Conservation (phyloP, 441 rosid genomes). For the Pelargonium citronellum region DNA sequence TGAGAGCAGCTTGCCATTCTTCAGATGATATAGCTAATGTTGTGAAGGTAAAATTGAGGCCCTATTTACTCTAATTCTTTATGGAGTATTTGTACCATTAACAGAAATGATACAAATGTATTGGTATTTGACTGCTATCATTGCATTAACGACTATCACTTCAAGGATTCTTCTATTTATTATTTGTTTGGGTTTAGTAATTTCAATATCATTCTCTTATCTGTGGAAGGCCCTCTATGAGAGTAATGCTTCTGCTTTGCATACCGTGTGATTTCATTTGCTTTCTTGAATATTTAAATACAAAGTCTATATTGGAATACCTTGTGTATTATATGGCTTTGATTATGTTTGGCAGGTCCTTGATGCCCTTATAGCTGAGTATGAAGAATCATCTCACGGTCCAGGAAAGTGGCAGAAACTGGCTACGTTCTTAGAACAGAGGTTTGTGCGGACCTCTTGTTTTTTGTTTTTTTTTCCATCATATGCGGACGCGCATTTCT, state of each 20-base stretch:
- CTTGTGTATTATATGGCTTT: constrained; percentile 12
- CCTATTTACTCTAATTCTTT: background rate
- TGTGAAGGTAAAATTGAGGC: constrained; percentile 51
- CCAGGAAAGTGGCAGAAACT: constrained; percentile 95
- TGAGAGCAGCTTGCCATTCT: constrained; percentile 92
- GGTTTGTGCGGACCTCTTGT: constrained; percentile 34
- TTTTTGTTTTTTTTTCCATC: background rate
- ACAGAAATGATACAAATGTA: background rate
- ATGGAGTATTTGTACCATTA: background rate
- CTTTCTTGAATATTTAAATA: background rate
- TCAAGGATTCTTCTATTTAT: background rate
- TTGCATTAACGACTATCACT: background rate
- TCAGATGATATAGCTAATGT: constrained; percentile 68
- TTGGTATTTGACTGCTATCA: background rate
- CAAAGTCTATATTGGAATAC: background rate
- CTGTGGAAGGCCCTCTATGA: background rate
- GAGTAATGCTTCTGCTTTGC: background rate
- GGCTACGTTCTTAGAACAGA: constrained; percentile 73
- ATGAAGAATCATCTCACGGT: constrained; percentile 73
- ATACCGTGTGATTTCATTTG: background rate
- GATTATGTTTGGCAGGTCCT: constrained; percentile 51
- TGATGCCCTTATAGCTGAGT: constrained; percentile 71
- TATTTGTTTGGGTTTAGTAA: background rate
- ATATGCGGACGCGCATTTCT: background rate
- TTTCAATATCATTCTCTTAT: background rate